These are phyloP conservation scores for Sporothrix pallida DNA, from an alignment of 2,329 filamentous ascomycete species.

Conservation along the genomic window DNA sequence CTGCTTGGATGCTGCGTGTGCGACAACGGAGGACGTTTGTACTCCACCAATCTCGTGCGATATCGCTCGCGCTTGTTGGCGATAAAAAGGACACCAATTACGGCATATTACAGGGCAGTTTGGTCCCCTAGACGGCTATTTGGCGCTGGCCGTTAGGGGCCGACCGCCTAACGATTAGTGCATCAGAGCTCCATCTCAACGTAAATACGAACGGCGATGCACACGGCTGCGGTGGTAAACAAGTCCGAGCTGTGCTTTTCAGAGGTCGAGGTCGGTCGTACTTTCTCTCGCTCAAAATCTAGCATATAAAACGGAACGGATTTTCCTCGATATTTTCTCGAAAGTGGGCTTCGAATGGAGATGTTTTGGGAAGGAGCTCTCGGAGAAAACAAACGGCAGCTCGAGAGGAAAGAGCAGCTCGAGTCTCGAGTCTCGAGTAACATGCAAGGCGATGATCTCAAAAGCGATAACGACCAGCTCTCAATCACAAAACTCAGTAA, in stretches of 20 bases:
- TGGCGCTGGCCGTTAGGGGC: background rate
- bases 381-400: background rate
- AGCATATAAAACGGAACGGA: constrained; percentile 15
- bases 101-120: no score
- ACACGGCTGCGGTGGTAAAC: constrained; percentile 8
- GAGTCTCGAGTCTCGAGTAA: background rate
- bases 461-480: background rate
- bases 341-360: background rate
- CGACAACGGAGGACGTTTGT: constrained; percentile 34
- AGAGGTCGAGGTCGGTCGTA: background rate
- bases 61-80: constrained; percentile 31
- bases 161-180: background rate
- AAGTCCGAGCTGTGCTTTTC: constrained; percentile 13
- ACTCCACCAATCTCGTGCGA: constrained; percentile 34
- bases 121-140: background rate
- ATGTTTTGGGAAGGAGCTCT: background rate
- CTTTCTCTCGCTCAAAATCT: constrained; percentile 23
- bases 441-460: background rate
- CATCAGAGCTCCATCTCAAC: constrained; percentile 11
- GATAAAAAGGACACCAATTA: no score
- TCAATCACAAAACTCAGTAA: background rate
- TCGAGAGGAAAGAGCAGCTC: no score
- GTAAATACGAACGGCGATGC: constrained; percentile 32
- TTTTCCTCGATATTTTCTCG: background rate
- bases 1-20: constrained; percentile 3